phyloP scores from a whole-genome alignment of 2,329 filamentous ascomycete genomes.

The Hypoxylon sp. region DNA sequence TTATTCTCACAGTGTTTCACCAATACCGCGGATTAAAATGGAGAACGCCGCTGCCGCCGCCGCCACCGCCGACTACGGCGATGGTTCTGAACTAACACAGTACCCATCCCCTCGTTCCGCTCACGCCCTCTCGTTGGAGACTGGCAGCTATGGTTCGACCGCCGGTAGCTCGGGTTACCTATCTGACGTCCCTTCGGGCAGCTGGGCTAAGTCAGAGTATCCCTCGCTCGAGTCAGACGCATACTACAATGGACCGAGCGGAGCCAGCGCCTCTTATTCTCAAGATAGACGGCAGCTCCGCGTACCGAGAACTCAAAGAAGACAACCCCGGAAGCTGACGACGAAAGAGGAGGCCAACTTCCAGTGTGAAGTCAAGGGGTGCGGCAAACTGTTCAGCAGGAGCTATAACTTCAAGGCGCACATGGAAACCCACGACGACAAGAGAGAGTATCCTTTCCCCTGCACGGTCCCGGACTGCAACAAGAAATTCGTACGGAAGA shows the following conservation, averaged over 20 bases:
- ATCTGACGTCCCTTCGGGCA: slow-evolving; percentile 53
- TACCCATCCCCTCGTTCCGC: slow-evolving; percentile 57
- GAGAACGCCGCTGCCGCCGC: slow-evolving; percentile 45
- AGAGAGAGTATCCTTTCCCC: slow-evolving; percentile 75
- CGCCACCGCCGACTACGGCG: slow-evolving; percentile 50
- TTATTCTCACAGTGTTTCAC: slow-evolving; percentile 50
- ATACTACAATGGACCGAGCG: slow-evolving; percentile 48
- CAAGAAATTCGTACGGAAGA: slow-evolving; percentile 84
- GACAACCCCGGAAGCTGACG: slow-evolving; percentile 64
- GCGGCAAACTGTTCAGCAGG: slow-evolving; percentile 82
- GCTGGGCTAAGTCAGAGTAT: slow-evolving; percentile 57
- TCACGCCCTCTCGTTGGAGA: slow-evolving; percentile 51
- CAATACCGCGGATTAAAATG: slow-evolving; percentile 56
- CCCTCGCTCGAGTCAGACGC: slow-evolving; percentile 51
- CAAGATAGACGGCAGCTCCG: slow-evolving; percentile 49
- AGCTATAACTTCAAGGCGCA: slow-evolving; percentile 91
- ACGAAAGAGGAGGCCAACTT: slow-evolving; percentile 78
- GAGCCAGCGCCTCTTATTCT: slow-evolving; percentile 43
- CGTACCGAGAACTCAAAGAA: slow-evolving; percentile 51
- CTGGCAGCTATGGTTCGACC: slow-evolving; percentile 45
- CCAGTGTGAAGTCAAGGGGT: slow-evolving; percentile 75
- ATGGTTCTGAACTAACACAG: slow-evolving; percentile 53
- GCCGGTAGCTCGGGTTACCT: slow-evolving; percentile 53
- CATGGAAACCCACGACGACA: slow-evolving; percentile 83
- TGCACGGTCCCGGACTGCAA: slow-evolving; percentile 74